Base-by-base conservation (phyloP, 2,329 filamentous ascomycete genomes). In the Trichoderma pleuroti region DNA sequence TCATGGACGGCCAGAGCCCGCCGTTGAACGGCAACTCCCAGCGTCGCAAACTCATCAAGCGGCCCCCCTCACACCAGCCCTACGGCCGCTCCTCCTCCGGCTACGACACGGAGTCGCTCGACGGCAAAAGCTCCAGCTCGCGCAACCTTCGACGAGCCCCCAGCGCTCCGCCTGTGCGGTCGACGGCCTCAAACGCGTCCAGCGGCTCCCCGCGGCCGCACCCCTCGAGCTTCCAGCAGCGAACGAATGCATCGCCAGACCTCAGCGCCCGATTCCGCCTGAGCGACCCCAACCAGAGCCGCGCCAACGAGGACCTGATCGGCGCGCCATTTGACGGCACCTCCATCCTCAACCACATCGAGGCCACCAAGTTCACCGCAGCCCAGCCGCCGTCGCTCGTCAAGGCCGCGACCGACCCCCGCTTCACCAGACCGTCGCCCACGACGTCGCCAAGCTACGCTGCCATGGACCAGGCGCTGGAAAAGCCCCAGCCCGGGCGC, bases 271-370 rank as follows among this genome's bases (percentile, higher is more conserved):
- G 42, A 66, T 75, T 74, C 72, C 76, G 76, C 73, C 74, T 76
- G 63, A 77, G 76, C 73, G 76, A 76, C 61, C 74, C 74, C 66
- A 75, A 76, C 61, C 74, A 73, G 59, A 74, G 74, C 49, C 74
- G 73, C 72, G 74, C 70, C 72, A 76, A 77, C 69, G 87, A 89
- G 79, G 88, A 90, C 74, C 82, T 91, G 71, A 84, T 91, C 80
- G 88, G 88, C 76, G 87, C 88, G 73, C 88, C 88, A 56, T 91
- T 91, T 79, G 88, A 91, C 86, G 85, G 87, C 75, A 86, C 84
- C 70, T 85, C 86, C 74, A 89, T 90, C 75, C 82, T 90, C 76
- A 86, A 84, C 78, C 87, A 65, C 57, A 71, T 67, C 63, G 62
- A 71, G 54, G 36, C 62, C 63, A 72, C 71, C 74, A 73, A 72